Base-by-base conservation (phyloP, 495 filamentous ascomycete genomes). In the Tetracladium setigerum region DNA sequence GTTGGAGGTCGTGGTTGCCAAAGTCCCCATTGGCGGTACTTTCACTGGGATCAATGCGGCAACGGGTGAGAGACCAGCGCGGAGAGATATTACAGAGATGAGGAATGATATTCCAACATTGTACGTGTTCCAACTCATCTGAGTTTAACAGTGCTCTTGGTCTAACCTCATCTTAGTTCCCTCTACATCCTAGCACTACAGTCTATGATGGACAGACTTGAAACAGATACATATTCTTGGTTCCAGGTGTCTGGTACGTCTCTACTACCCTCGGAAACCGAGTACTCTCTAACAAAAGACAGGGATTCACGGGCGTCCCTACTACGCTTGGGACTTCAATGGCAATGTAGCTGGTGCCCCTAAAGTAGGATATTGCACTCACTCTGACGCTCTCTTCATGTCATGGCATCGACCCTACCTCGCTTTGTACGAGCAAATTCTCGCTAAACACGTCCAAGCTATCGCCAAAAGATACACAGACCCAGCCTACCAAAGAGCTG, bases 371-470 rank as follows among this genome's bases (percentile, higher is more conserved):
- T 86, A 84, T 54, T 88, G 84, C 52, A 66, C 70, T 13, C 84
- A 87, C 62, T 65, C 67, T 10, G 83, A 78, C 8, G 73, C 79
- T 38, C 64, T 87, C 30, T 87, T 87, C 54, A 71, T 74, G 32
- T 73, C 81, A 15, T 88, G 84, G 84, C 83, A 88, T 65, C 67
- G 84, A 35, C 77, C 82, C 13, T 88, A 86, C 61, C 68, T 86
- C 46, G 72, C 73, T 31, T 61, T 87, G 27, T 77, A 77, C 49
- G 84, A 87, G 74, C 60, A 69, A 39, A 83, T 75, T 60, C 75
- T 72, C 4, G 59, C 58, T 11, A 67, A 69, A 3, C 46, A 62
- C 0, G 54, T 64, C 12, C 61, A 66, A 40, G 59, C 67, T 31
- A 19, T 45, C n/a, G 48, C 48, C 11, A 45, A 44, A 34, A 15